Evolutionary conservation across 768 basidiomycete genomes (phyloP).

Genomic region (Pleurotus tuoliensis): DNA sequence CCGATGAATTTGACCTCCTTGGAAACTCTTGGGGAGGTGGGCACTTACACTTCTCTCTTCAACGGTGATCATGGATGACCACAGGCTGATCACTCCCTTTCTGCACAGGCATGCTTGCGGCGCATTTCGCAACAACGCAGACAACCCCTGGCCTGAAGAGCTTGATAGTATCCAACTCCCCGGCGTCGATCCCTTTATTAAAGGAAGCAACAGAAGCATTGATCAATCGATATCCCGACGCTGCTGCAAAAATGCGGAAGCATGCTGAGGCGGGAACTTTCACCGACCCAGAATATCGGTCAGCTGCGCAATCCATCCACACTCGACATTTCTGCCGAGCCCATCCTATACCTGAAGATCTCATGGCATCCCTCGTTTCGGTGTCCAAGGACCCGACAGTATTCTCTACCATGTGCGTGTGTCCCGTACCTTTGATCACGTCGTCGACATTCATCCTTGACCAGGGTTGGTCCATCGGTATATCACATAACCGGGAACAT

Average conservation of each 20-base stretch:
- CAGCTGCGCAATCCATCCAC: conserved; percentile 23
- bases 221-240: not conserved
- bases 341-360: conserved; percentile 29
- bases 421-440: too few species aligned
- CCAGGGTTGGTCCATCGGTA: conserved; percentile 31
- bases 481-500: conserved; percentile 25
- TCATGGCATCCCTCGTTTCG: conserved; percentile 19
- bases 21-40: conserved; percentile 54
- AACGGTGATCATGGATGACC: too few species aligned
- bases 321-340: conserved; percentile 30
- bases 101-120: conserved; percentile 37
- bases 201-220: conserved; percentile 1
- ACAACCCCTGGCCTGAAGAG: conserved; percentile 35
- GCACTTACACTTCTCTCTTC: not conserved
- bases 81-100: too few species aligned
- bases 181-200: conserved; percentile 25
- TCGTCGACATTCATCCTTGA: not conserved
- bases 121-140: conserved; percentile 32
- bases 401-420: conserved; percentile 27
- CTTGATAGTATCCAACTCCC: conserved; percentile 28
- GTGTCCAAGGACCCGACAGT: conserved; percentile 28
- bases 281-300: conserved; percentile 26
- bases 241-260: not conserved
- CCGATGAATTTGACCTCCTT: conserved; percentile 36
- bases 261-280: not conserved